phyloP scores from a whole-genome alignment of 2,329 filamentous ascomycete genomes.

The Daldinia sp. region DNA sequence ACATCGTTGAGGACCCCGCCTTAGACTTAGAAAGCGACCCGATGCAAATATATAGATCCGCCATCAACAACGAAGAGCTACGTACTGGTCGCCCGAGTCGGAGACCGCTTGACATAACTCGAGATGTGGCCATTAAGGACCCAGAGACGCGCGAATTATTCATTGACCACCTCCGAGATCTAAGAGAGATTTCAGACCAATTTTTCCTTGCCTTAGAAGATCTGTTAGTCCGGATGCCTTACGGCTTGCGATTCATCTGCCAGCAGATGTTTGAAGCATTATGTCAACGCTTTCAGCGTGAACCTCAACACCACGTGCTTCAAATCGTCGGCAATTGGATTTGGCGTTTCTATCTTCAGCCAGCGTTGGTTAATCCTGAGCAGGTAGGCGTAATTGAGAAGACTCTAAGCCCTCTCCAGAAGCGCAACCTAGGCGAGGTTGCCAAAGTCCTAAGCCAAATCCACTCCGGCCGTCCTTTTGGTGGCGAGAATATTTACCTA shows the following conservation, averaged over 20 bases:
- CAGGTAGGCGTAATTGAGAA: slow-evolving; percentile 93
- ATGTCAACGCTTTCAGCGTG: slow-evolving; percentile 78
- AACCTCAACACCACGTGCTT: slow-evolving; percentile 78
- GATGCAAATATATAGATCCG: slow-evolving; percentile 93
- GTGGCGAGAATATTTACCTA: slow-evolving; percentile 92
- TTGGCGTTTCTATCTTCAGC: slow-evolving; percentile 93
- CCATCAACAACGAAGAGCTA: slow-evolving; percentile 97
- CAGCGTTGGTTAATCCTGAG: slow-evolving; percentile 87
- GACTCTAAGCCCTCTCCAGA: slow-evolving; percentile 87
- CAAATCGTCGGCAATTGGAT: slow-evolving; percentile 90
- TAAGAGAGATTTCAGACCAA: slow-evolving; percentile 93
- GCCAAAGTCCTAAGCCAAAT: slow-evolving; percentile 91
- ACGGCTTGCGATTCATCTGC: slow-evolving; percentile 87
- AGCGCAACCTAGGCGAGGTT: slow-evolving; percentile 89
- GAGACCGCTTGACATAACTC: slow-evolving; percentile 82
- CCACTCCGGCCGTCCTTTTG: slow-evolving; percentile 87
- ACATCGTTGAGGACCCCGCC: slow-evolving; percentile 89
- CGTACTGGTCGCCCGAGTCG: slow-evolving; percentile 85
- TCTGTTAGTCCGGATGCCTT: slow-evolving; percentile 86
- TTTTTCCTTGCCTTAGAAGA: slow-evolving; percentile 86
- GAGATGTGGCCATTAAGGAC: slow-evolving; percentile 95
- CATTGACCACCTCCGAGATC: slow-evolving; percentile 91
- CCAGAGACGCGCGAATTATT: slow-evolving; percentile 91
- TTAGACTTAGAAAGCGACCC: slow-evolving; percentile 96
- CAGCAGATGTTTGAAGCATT: slow-evolving; percentile 85